Conservation (phyloP, 1,284 basidiomycete species). For the Pulveroboletus sp. region DNA sequence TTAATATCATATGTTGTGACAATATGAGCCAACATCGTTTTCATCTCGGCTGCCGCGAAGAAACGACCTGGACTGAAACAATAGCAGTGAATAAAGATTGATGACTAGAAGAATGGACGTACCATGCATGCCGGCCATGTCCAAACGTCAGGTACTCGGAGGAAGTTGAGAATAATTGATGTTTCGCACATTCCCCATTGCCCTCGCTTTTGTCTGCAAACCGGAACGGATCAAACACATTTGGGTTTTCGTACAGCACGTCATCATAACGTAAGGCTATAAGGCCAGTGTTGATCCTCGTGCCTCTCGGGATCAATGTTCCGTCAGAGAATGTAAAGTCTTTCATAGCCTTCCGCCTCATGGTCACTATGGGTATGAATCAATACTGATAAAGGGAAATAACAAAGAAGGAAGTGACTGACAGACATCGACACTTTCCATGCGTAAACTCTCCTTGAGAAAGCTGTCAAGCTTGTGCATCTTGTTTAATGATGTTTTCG, state of each 20-base stretch:
- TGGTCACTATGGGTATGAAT: slow-evolving; percentile 10
- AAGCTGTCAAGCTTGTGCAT: slow-evolving; percentile 51
- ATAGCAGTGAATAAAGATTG: background rate
- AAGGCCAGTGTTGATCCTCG: slow-evolving; percentile 24
- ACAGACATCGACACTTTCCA: slow-evolving; percentile 35
- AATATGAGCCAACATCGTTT: slow-evolving; percentile 35
- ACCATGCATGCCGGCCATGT: slow-evolving; percentile 21
- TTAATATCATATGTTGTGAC: slow-evolving; percentile 37
- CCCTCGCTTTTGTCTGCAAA: slow-evolving; percentile 26
- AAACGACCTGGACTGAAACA: background rate
- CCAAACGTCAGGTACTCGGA: slow-evolving; percentile 19
- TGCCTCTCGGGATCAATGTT: slow-evolving; percentile 40
- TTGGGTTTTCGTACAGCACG: slow-evolving; percentile 26
- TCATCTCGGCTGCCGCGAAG: slow-evolving; percentile 22
- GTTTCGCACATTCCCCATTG: slow-evolving; percentile 15
- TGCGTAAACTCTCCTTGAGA: slow-evolving; percentile 44
- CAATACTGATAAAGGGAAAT: slow-evolving; percentile 16
- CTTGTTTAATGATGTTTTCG: slow-evolving; percentile 41
- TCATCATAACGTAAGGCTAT: slow-evolving; percentile 30
- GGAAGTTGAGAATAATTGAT: slow-evolving; percentile 20
- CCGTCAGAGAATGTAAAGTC: slow-evolving; percentile 45
- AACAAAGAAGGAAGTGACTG: no score
- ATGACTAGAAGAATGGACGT: background rate
- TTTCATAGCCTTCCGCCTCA: slow-evolving; percentile 37
- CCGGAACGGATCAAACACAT: slow-evolving; percentile 37